These are phyloP conservation scores for Hericium rajendrae DNA, from an alignment of 768 basidiomycete genomes.

Conservation along the genomic window DNA sequence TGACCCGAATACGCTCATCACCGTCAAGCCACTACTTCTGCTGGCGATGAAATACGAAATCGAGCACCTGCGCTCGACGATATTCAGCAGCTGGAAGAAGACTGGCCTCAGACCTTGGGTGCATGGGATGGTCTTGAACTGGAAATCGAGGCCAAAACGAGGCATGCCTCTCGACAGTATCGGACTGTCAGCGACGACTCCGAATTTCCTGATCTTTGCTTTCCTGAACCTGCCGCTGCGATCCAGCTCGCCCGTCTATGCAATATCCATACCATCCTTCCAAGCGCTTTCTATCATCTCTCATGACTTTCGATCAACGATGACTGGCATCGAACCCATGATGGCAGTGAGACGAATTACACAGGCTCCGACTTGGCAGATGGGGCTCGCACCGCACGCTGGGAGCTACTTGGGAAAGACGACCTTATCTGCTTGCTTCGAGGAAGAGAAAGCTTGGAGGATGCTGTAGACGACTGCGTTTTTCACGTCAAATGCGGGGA, in stretches of 20 bases:
- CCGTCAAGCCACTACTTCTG: neutral
- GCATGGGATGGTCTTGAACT: neutral
- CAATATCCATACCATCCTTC: neutral
- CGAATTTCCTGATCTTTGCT: neutral
- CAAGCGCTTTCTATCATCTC: neutral
- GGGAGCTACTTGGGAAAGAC: neutral
- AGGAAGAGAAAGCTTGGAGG: neutral
- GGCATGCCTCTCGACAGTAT: neutral
- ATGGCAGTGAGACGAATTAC: neutral
- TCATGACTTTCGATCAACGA: neutral
- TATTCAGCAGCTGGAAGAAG: neutral
- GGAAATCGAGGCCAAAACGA: neutral
- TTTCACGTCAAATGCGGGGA: too few relatives aligned
- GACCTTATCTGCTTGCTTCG: neutral
- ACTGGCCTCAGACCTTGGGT: neutral
- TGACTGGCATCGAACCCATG: neutral
- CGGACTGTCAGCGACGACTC: neutral
- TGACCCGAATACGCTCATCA: neutral
- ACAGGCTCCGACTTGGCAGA: neutral
- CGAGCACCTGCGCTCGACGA: neutral
- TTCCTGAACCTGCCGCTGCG: neutral
- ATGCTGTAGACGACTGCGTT: neutral
- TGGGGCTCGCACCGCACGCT: neutral
- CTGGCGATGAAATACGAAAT: neutral
- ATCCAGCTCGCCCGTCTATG: neutral